Conservation (phyloP, 176 grass and related monocot genomes). For the Pontederia crassipes region DNA sequence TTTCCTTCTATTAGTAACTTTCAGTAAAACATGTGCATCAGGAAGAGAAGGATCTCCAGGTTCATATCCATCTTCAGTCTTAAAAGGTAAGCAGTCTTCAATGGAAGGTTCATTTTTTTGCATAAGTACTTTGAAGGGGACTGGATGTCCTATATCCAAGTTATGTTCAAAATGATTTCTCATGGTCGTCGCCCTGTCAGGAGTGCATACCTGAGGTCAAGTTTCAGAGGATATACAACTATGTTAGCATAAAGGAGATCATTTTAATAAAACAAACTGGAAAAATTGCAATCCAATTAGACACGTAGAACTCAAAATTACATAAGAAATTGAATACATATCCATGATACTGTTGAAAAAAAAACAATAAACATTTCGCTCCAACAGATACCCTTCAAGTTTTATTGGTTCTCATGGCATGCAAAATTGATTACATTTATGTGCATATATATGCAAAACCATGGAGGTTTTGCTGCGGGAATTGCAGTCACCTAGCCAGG, state of each 20-base stretch:
- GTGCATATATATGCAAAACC: too few species aligned
- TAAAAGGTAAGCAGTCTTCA: slow-evolving; percentile 23
- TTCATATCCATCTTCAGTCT: slow-evolving; percentile 23
- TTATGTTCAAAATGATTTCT: slow-evolving; percentile 16
- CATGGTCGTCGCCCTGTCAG: slow-evolving; percentile 18
- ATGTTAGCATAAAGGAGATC: background rate
- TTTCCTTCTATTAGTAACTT: slow-evolving; percentile 83
- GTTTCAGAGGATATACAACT: background rate
- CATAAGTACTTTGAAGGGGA: slow-evolving; percentile 50
- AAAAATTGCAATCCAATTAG: too few species aligned
- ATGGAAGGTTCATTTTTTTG: slow-evolving; percentile 27
- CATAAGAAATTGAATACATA: too few species aligned
- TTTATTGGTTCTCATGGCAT: too few species aligned
- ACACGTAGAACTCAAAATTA: too few species aligned
- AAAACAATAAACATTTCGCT: too few species aligned
- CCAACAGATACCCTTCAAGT: too few species aligned
- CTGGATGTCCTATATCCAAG: slow-evolving; percentile 25
- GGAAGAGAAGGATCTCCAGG: slow-evolving; percentile 41
- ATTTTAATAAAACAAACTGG: too few species aligned
- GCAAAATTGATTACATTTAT: too few species aligned
- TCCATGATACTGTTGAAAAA: too few species aligned
- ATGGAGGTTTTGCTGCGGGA: too few species aligned
- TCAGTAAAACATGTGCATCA: slow-evolving; percentile 55
- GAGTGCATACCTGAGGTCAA: slow-evolving; percentile 28
- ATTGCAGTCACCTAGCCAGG: too few species aligned